A percentile compares a stretch with the other conserved stretches of the same genome.
phyloP scores from a whole-genome alignment of 192 early-diverging fungal genomes.

The Spizellomyces punctatus region DNA sequence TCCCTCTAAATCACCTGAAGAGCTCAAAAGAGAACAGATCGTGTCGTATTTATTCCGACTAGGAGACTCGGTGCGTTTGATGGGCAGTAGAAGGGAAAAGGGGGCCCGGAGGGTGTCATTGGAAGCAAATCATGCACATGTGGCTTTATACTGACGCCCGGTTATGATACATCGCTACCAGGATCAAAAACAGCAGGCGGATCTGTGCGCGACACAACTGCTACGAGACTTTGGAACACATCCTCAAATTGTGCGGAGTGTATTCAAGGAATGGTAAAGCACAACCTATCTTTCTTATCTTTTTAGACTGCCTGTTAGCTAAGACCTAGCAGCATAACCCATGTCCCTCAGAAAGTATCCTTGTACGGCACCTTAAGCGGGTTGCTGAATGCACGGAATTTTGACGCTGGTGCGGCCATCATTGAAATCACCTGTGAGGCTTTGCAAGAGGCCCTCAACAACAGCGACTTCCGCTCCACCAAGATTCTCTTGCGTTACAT shows the following conservation, averaged over 20 bases:
- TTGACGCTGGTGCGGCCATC: constrained; percentile 64
- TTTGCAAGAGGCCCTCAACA: constrained; percentile 58
- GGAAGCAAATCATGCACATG: neutral
- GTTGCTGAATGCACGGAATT: constrained; percentile 76
- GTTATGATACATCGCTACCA: neutral
- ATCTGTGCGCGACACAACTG: neutral
- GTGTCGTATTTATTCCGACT: constrained; percentile 4
- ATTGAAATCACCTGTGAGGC: constrained; percentile 58
- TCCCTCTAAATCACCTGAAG: constrained; percentile 16
- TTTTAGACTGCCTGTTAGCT: neutral
- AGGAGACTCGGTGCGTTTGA: constrained; percentile 7
- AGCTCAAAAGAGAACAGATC: constrained; percentile 17
- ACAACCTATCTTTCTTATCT: neutral
- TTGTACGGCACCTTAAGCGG: constrained; percentile 83
- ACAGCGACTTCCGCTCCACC: constrained; percentile 68
- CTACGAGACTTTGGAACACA: neutral
- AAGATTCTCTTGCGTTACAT: constrained; percentile 64
- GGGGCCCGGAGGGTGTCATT: neutral
- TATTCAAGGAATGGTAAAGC: constrained; percentile 24
- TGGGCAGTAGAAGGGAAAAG: neutral
- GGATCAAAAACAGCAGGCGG: neutral
- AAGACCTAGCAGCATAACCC: constrained; percentile 52
- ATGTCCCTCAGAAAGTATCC: constrained; percentile 73
- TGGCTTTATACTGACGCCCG: neutral
- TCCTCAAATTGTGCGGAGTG: constrained; percentile 2